A percentile compares a stretch with the other conserved stretches of the same genome.
Conservation (phyloP, 2,329 filamentous ascomycete species). For the Arthrobotrys pseudoclavata region DNA sequence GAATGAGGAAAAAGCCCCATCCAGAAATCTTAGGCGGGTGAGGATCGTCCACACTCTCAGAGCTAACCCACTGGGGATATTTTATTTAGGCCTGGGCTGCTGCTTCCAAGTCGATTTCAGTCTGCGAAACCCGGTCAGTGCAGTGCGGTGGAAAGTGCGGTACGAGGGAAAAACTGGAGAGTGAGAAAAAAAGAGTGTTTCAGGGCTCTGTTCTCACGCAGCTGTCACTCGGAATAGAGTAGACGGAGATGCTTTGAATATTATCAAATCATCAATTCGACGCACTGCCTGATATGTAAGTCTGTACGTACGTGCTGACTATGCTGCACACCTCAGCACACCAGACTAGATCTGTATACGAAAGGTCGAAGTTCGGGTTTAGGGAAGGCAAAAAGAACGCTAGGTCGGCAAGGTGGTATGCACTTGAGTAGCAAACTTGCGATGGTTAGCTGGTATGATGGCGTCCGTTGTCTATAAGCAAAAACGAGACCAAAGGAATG, state of each 20-base stretch:
- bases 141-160: neutral
- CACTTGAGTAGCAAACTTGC: neutral
- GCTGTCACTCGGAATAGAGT: conserved; percentile 50
- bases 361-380: conserved; percentile 13
- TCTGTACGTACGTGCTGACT: neutral
- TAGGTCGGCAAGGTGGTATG: conserved; percentile 1
- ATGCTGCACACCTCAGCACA: conserved; percentile 19
- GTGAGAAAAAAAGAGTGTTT: conserved; percentile 33
- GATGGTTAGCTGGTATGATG: conserved; percentile 18
- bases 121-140: neutral
- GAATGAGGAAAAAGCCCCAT: conserved; percentile 23
- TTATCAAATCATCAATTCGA: conserved; percentile 32
- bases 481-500: conserved; percentile 30
- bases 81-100: neutral
- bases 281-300: conserved; percentile 15
- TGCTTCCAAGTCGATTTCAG: neutral
- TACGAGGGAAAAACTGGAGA: neutral
- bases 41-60: conserved; percentile 33
- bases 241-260: conserved; percentile 14
- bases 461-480: conserved; percentile 18
- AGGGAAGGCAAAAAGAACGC: conserved; percentile 13
- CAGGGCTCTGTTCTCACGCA: conserved; percentile 40
- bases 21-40: conserved; percentile 34
- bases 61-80: conserved; percentile 23
- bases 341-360: conserved; percentile 1